Evolutionary conservation across 441 rosid genomes (phyloP).

Genomic region (Hura crepitans): DNA sequence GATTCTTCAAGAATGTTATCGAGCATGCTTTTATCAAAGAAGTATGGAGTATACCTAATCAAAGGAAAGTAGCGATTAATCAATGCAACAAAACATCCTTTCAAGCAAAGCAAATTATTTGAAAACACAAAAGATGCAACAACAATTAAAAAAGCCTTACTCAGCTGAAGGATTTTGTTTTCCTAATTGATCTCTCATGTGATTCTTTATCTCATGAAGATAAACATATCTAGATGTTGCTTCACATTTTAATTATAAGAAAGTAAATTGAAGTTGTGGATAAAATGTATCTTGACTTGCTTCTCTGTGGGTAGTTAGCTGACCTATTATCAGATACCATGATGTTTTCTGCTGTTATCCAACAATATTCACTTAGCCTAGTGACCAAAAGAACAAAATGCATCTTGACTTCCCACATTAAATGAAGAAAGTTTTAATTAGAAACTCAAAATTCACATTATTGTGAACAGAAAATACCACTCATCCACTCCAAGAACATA

Average conservation of each 20-base stretch:
- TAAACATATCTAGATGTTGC: neutral
- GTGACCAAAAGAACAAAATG: neutral
- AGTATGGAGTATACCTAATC: slow-evolving; percentile 89
- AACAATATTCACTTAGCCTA: neutral
- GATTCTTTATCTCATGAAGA: neutral
- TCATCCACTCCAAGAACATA: neutral
- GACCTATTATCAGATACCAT: neutral
- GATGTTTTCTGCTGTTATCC: neutral
- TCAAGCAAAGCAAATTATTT: neutral
- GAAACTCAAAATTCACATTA: neutral
- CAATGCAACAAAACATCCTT: neutral
- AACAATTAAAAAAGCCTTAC: neutral
- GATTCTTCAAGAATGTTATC: slow-evolving; percentile 95
- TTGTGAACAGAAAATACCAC: neutral
- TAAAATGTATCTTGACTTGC: neutral
- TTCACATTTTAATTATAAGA: neutral
- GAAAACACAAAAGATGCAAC: neutral
- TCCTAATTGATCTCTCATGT: neutral
- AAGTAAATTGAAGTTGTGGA: neutral
- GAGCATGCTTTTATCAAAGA: slow-evolving; percentile 84
- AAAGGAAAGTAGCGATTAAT: slow-evolving; percentile 22
- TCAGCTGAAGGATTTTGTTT: neutral
- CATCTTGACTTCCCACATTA: neutral
- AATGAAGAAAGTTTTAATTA: neutral
- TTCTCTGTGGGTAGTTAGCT: neutral